Percentiles rank a stretch among this genome's conserved stretches.
Conservation (phyloP, 2,329 filamentous ascomycete genomes). For the Talaromyces sp. region DNA sequence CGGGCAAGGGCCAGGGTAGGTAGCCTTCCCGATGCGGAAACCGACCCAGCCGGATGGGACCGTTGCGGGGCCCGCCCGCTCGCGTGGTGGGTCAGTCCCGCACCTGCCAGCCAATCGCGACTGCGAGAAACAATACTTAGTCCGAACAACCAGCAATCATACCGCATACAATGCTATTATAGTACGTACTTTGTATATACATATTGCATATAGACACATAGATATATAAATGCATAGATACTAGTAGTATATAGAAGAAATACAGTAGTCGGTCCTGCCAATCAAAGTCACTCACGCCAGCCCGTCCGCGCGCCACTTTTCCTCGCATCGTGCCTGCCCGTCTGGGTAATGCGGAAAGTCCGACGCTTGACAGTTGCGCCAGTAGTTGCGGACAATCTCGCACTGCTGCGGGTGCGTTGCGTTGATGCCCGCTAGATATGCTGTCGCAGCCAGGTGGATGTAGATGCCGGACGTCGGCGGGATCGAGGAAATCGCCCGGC, state of each 20-base stretch:
- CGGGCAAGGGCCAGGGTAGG: slow-evolving; percentile 15
- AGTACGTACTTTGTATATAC: neutral
- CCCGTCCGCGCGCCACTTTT: slow-evolving; percentile 25
- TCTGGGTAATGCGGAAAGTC: slow-evolving; percentile 35
- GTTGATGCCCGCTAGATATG: slow-evolving; percentile 34
- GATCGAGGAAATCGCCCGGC: slow-evolving; percentile 27
- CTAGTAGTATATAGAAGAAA: neutral
- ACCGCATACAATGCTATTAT: neutral
- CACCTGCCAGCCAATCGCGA: neutral
- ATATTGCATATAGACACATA: neutral
- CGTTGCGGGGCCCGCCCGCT: neutral
- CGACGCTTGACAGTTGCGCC: slow-evolving; percentile 32
- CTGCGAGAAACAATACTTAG: neutral
- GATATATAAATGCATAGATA: neutral
- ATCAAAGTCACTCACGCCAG: slow-evolving; percentile 11
- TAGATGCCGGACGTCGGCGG: slow-evolving; percentile 33
- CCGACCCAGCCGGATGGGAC: slow-evolving; percentile 1
- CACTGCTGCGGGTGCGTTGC: slow-evolving; percentile 29
- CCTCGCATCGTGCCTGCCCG: slow-evolving; percentile 27
- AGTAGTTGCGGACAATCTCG: slow-evolving; percentile 31
- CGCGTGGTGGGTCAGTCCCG: neutral
- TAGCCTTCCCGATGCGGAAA: slow-evolving; percentile 20
- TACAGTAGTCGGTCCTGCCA: neutral
- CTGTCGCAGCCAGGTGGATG: slow-evolving; percentile 34
- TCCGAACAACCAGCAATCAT: neutral